Evolutionary conservation across 2,329 filamentous ascomycete species (phyloP).

Genomic region (Dactylella cylindrospora): DNA sequence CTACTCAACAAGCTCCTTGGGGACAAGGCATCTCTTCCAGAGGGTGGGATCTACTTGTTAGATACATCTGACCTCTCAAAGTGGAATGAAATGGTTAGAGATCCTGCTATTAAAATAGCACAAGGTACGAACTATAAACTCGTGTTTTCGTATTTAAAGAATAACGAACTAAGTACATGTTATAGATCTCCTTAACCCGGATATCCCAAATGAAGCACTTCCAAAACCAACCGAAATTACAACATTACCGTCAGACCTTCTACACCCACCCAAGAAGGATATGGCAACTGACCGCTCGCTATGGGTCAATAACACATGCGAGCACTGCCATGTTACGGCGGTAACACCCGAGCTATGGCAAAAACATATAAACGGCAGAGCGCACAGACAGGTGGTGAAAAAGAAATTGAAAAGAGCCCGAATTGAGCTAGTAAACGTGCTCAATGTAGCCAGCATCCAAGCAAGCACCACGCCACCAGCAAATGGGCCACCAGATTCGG

Average conservation of each 20-base stretch:
- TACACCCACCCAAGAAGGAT: conserved; percentile 29
- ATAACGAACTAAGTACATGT: conserved; percentile 12
- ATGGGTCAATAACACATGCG: conserved; percentile 34
- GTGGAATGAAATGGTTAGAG: conserved; percentile 67
- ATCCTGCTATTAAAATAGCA: conserved; percentile 65
- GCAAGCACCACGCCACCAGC: background rate
- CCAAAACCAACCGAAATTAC: conserved; percentile 32
- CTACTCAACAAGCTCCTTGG: conserved; percentile 65
- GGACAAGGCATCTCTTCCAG: conserved; percentile 59
- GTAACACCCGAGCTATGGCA: conserved; percentile 33
- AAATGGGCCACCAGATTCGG: conserved; percentile 4
- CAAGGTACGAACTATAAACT: conserved; percentile 46
- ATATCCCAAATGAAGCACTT: conserved; percentile 29
- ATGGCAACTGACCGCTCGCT: conserved; percentile 30
- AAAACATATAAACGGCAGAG: conserved; percentile 28
- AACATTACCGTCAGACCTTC: conserved; percentile 25
- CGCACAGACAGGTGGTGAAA: conserved; percentile 20
- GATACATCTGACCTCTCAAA: conserved; percentile 70
- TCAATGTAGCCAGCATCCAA: conserved; percentile 7
- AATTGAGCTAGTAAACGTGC: conserved; percentile 18
- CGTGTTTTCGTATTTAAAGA: background rate
- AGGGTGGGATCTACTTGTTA: conserved; percentile 69
- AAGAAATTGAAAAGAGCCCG: conserved; percentile 32
- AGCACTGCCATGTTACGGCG: conserved; percentile 29
- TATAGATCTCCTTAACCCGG: conserved; percentile 34